phyloP scores from a whole-genome alignment of 352 stramenopile species.

The Globisporangium ultimum region DNA sequence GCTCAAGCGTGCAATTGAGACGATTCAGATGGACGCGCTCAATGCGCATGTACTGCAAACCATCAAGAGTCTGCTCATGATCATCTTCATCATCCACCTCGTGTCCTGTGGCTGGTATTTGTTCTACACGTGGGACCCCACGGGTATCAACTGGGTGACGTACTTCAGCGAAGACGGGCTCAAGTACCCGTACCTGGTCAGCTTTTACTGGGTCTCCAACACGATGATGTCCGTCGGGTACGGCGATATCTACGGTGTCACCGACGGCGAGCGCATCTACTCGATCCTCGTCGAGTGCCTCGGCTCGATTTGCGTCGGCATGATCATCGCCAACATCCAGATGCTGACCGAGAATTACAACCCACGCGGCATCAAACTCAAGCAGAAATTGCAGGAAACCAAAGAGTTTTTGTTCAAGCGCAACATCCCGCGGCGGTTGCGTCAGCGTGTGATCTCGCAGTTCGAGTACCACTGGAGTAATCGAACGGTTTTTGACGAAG shows the following conservation, averaged over 20 bases:
- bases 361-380: conserved; percentile 63
- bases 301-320: conserved; percentile 85
- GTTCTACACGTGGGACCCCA: conserved; percentile 80
- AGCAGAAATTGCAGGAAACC: conserved; percentile 70
- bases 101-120: conserved; percentile 75
- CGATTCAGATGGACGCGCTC: conserved; percentile 68
- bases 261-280: conserved; percentile 74
- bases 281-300: conserved; percentile 83
- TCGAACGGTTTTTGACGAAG: conserved; percentile 74
- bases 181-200: conserved; percentile 77
- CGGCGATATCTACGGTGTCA: conserved; percentile 86
- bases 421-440: conserved; percentile 53
- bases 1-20: conserved; percentile 58
- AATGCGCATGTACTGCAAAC: conserved; percentile 80
- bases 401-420: conserved; percentile 80
- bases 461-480: conserved; percentile 81
- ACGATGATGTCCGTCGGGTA: conserved; percentile 94
- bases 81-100: conserved; percentile 80
- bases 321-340: conserved; percentile 92
- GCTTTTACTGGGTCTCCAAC: conserved; percentile 92
- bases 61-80: conserved; percentile 57
- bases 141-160: conserved; percentile 69
- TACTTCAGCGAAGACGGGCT: conserved; percentile 39
- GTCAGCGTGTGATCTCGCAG: conserved; percentile 70
- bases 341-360: conserved; percentile 92